Evolutionary conservation across 768 basidiomycete genomes (phyloP), one percentile per base, ranked within the genome.

Genomic region (Exsudoporus frostii): DNA sequence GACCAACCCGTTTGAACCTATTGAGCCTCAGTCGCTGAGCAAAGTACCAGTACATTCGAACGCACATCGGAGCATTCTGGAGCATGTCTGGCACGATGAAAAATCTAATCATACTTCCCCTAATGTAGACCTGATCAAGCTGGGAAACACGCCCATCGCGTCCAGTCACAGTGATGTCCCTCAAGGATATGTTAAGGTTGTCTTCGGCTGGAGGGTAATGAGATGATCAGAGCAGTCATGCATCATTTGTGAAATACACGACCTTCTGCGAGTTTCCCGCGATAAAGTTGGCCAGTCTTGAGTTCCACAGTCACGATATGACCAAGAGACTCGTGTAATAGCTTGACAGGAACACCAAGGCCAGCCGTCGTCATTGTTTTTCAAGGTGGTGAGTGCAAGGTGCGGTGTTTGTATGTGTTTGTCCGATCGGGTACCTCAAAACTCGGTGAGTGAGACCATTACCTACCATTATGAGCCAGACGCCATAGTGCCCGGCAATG

Each of bases 11-110:
- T 74, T 98, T 99, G 76, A 99, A 99, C 96, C 96, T 99, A 69
- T 36, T 38, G 54, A 39, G 17, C 44, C 58, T 55, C 19, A 58
- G 50, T 45, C 34, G 3, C 27, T 50, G 56, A 46, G 30, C 53
- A 55, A 40, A 48, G 30, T 50, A 13, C 33, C 37, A 34, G 14
- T n/a, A 27, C 22, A 29, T 50, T 30, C 38, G 32, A 50, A 76
- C 90, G 70, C 67, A 95, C 97, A 99, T 99, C 19, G 97, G 97
- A 14, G 97, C 97, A 70, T 98, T 98, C 69, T 98, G 91, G 61
- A 99, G 77, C 91, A 99, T 98, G 73, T 98, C 97, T 50, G 97
- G 97, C 20, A 99, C 97, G 71, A 98, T 98, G 76, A 98, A 96
- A 79, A 97, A 98, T 59, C 97, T 82, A 60, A 98, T 79, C 91